A percentile compares a stretch with the other conserved stretches of the same genome.
Conservation (phyloP, 805 yeast genomes). For the Kodamaea kaohsiungensis region DNA sequence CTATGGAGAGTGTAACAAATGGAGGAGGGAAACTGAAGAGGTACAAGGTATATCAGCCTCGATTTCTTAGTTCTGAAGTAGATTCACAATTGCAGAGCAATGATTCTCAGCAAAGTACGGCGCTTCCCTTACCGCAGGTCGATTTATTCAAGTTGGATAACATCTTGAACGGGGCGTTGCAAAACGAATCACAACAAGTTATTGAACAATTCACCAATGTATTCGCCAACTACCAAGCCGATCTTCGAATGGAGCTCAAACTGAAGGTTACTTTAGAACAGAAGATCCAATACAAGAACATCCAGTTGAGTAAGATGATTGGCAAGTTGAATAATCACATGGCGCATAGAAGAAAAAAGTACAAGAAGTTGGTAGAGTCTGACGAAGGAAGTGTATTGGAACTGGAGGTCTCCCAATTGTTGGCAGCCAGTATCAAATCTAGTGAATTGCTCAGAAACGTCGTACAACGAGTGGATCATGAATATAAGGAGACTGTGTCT, state of each 20-base stretch:
- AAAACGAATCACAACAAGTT: constrained; percentile 32
- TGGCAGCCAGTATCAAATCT: constrained; percentile 11
- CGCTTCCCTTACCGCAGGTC: constrained; percentile 24
- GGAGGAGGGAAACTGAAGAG: constrained; percentile 5
- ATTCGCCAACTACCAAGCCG: constrained; percentile 34
- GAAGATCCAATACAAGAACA: constrained; percentile 41
- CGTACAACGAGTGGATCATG: constrained; percentile 1
- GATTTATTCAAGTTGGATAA: constrained; percentile 33
- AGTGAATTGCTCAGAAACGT: constrained; percentile 16
- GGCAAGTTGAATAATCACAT: constrained; percentile 18
- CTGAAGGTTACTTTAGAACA: constrained; percentile 38
- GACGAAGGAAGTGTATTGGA: constrained; percentile 5
- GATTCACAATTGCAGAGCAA: background rate
- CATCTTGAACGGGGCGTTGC: constrained; percentile 26
- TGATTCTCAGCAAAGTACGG: background rate
- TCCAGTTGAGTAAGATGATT: constrained; percentile 33
- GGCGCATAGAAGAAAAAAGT: constrained; percentile 3
- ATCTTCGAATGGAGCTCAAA: constrained; percentile 36
- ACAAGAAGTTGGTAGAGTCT: constrained; percentile 6
- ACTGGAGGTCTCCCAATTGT: constrained; percentile 10
- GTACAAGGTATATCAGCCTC: constrained; percentile 4
- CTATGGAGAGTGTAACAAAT: background rate
- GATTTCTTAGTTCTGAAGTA: background rate
- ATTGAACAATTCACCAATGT: constrained; percentile 27
- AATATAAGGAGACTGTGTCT: background rate